Conservation (phyloP, 2,329 filamentous ascomycete species). For the Ophiostoma perfectum region DNA sequence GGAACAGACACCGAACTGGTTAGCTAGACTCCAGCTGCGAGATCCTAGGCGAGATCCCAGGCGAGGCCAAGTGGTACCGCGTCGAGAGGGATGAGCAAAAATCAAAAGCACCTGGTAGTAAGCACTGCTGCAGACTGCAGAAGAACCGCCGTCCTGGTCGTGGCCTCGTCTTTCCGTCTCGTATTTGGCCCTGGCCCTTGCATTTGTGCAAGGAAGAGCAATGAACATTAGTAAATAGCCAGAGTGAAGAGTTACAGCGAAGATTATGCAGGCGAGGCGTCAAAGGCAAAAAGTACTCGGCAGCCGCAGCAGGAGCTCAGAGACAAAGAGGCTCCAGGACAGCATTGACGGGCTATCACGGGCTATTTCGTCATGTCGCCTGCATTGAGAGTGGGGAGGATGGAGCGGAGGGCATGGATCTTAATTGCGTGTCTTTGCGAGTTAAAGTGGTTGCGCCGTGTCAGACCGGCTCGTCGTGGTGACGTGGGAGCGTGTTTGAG, state of each 20-base stretch:
- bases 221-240: too few species aligned
- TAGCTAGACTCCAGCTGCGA: too few species aligned
- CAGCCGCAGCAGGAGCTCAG: not conserved
- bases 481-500: not conserved
- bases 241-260: not conserved
- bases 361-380: not conserved
- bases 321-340: not conserved
- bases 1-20: too few species aligned
- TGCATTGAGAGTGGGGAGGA: not conserved
- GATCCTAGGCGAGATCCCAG: too few species aligned
- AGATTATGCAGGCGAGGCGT: not conserved
- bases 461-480: not conserved
- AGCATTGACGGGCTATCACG: too few species aligned
- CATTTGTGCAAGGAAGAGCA: not conserved
- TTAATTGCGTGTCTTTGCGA: not conserved
- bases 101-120: not conserved
- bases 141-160: not conserved
- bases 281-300: not conserved
- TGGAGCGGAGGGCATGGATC: not conserved
- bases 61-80: not conserved
- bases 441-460: not conserved
- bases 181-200: not conserved
- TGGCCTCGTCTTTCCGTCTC: not conserved
- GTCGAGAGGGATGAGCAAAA: constrained; percentile 6
- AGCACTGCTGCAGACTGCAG: too few species aligned